Conservation (phyloP, 768 basidiomycete genomes). For the Tubosaeta brunneosetosa region DNA sequence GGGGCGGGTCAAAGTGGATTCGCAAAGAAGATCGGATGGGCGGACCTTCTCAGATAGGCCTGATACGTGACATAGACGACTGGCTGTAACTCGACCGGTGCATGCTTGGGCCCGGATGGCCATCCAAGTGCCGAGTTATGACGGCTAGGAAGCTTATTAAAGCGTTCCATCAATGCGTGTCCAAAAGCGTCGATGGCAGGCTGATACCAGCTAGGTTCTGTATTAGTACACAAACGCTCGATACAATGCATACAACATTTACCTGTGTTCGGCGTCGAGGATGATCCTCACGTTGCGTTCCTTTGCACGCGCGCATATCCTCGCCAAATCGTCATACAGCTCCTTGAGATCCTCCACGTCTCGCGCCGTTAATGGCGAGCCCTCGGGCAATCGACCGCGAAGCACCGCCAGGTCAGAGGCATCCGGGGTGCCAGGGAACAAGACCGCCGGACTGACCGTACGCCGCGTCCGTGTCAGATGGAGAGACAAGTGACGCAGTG, state of each 20-base stretch:
- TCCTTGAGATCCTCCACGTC: conserved; percentile 60
- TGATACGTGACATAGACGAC: conserved; percentile 85
- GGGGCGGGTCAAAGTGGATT: background rate
- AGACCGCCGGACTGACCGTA: conserved; percentile 31
- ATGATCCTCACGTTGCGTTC: conserved; percentile 63
- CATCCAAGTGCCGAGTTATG: conserved; percentile 1
- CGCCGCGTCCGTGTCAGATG: conserved; percentile 47
- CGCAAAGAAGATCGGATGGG: background rate
- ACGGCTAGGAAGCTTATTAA: conserved; percentile 48
- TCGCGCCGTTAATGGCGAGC: conserved; percentile 38
- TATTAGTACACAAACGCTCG: background rate
- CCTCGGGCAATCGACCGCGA: conserved; percentile 14
- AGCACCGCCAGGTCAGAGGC: conserved; percentile 57
- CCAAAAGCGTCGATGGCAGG: conserved; percentile 84
- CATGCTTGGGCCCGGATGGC: background rate
- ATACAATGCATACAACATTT: background rate
- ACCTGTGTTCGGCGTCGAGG: conserved; percentile 85
- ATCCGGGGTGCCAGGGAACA: conserved; percentile 68
- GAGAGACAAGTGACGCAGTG: conserved; percentile 59
- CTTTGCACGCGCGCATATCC: conserved; percentile 62
- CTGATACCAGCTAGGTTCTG: conserved; percentile 47
- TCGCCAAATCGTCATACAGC: conserved; percentile 55
- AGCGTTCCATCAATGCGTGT: conserved; percentile 67
- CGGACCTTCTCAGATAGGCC: conserved; percentile 75
- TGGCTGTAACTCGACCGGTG: conserved; percentile 46